Evolutionary conservation across 2,329 filamentous ascomycete species (phyloP), one percentile per base, ranked within the genome.

Genomic region (Sclerotinia sclerotiorum): DNA sequence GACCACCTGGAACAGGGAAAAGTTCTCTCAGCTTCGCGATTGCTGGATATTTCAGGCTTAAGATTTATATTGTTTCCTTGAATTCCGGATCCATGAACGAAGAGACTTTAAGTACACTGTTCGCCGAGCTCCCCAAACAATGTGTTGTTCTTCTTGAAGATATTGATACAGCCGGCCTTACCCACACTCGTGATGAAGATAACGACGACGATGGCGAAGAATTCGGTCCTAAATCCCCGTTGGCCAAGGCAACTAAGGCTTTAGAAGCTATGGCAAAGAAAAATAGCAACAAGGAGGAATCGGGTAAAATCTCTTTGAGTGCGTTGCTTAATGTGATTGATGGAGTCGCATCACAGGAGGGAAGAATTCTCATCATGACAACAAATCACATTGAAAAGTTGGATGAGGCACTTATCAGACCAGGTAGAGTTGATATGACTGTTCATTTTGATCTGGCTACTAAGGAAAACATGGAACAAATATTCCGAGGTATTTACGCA

Each of bases 1-100:
- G 93, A 0, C 91, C 92, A 0, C 91, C 91, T 0, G 91, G 92
- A 0, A 94, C 91, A 0, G 91, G 92, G 19, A 95, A 94, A 79
- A 90, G 87, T 56, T 90, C 88, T 57, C 82, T 93, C 1, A 89
- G 86, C 71, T 84, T 92, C 54, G 90, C 90, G 0, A 82, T 91
- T 62, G 89, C 90, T 0, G 90, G 90, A 6, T 84, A 87, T 74
- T 89, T 92, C 76, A 85, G 87, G 69, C 84, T 93, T 79, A 84
- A 86, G 61, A 89, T 93, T 70, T 92, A 92, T 78, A 89, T 92
- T 67, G 65, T 68, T 55, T 54, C 46, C 13, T 80, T 93, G 52
- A 90, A 84, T 76, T 90, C 88, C 3, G 74, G 77, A 44, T 81
- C 82, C 2, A 82, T 90, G 24, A 89, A 82, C 58, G 90, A 92